Percentiles rank a stretch among this genome's conserved stretches.
Evolutionary conservation across 345 rosid species (phyloP).

Genomic region (Dimocarpus longan): DNA sequence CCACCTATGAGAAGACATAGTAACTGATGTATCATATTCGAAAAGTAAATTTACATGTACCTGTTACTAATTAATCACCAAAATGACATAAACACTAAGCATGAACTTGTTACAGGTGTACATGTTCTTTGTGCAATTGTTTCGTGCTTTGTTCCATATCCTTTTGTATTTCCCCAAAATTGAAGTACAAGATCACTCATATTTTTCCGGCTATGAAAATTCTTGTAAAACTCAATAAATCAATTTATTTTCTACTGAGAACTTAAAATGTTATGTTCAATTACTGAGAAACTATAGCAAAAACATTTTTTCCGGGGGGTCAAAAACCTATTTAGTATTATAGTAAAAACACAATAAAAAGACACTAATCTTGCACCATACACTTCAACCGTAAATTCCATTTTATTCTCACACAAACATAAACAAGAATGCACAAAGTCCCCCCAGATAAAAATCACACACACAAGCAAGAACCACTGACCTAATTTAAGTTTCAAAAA

Average conservation of each 20-base stretch:
- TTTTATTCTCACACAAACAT: background rate
- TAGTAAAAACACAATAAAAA: background rate
- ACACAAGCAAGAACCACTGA: conserved; percentile 22
- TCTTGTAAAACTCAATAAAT: background rate
- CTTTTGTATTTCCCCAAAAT: background rate
- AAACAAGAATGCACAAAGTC: background rate
- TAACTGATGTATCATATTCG: no score
- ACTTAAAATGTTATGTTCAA: background rate
- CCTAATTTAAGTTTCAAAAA: conserved; percentile 57
- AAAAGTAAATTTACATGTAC: conserved; percentile 6
- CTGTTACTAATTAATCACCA: background rate
- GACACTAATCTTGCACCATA: background rate
- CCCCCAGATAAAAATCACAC: no score
- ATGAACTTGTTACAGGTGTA: background rate
- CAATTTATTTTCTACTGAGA: background rate
- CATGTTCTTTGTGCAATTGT: background rate
- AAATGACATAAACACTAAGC: background rate
- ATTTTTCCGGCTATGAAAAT: background rate
- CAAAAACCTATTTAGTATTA: no score
- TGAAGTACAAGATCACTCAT: background rate
- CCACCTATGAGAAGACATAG: background rate
- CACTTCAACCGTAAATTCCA: background rate
- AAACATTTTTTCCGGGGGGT: background rate
- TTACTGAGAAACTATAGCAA: background rate
- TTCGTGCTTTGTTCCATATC: background rate